Base-by-base conservation (phyloP, 139 green algal genomes). In the Spirogloea muscicola region DNA sequence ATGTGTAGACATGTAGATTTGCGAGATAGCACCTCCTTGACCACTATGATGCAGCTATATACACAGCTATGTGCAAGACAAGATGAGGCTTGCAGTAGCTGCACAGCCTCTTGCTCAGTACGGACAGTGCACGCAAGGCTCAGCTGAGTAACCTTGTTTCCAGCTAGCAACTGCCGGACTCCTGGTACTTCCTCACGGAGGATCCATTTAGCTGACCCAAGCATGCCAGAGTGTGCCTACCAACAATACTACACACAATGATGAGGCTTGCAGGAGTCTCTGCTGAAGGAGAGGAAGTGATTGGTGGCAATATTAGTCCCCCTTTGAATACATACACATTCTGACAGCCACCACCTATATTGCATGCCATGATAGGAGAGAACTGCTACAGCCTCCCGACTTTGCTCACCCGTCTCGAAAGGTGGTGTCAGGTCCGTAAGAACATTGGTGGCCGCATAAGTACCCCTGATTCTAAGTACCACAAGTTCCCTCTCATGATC, bases 191-290 rank as follows among this genome's bases (percentile, higher is more conserved):
- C 51, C 33, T 73, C 48, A 18, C n/a, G 29, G 18, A 42, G 7
- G 31, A 76, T 25, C 67, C 67, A 76, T 41, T 63, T 76, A 29
- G 67, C 67, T 4, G 67, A 42, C 6, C n/a, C 49, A 7, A 76
- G 27, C 67, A 76, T 76, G n/a, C 67, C 67, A 40, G 49, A 42
- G 38, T 72, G 63, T 13, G 38, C 63, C 3, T 72, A 70, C 46
- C 66, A 49, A 27, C 57, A 43, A 5, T 6, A 62, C 18, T 9
- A 62, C 52, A 7, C 38, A 39, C n/a, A n/a, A n/a, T n/a, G n/a
- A n/a, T n/a, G n/a, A n/a, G n/a, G n/a, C n/a, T n/a, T n/a, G n/a
- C n/a, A 62, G 52, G n/a, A 21, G 21, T 55, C n/a, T 21, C 46
- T 21, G 21, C 21, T n/a, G 21, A 55, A 55, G 21, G 46, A 55